Evolutionary conservation across 1,139 yeast genomes (phyloP).

Genomic region (Scheffersomyces lignicola): DNA sequence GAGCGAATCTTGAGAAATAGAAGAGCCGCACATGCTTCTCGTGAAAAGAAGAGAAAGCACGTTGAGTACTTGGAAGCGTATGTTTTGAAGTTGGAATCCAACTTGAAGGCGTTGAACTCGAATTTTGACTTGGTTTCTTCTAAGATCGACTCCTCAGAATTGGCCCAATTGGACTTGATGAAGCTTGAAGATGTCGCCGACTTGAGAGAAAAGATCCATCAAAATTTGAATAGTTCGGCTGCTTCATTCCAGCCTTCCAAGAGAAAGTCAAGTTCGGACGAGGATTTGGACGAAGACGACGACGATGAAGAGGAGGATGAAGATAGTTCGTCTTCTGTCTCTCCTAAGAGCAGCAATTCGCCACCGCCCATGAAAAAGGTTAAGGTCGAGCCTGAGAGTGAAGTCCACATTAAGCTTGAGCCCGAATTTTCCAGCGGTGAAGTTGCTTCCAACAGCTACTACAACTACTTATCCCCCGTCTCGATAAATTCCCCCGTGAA

Average conservation of each 20-base stretch:
- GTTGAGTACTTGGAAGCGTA: slow-evolving; percentile 80
- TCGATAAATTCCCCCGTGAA: slow-evolving; percentile 44
- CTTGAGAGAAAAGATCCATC: slow-evolving; percentile 34
- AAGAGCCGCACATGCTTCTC: slow-evolving; percentile 95
- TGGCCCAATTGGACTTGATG: slow-evolving; percentile 13
- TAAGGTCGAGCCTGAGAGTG: background rate
- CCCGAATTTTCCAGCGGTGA: slow-evolving; percentile 12
- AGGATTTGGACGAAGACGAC: slow-evolving; percentile 6
- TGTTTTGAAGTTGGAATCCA: slow-evolving; percentile 49
- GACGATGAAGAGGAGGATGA: slow-evolving; percentile 15
- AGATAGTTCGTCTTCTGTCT: slow-evolving; percentile 9
- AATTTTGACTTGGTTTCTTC: slow-evolving; percentile 21
- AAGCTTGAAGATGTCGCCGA: slow-evolving; percentile 26
- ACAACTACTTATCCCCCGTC: slow-evolving; percentile 45
- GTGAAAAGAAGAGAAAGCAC: slow-evolving; percentile 94
- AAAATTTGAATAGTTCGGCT: slow-evolving; percentile 23
- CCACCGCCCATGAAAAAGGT: background rate
- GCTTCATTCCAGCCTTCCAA: background rate
- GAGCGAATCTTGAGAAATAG: slow-evolving; percentile 92
- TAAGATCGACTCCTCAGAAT: slow-evolving; percentile 17
- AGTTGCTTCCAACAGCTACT: slow-evolving; percentile 19
- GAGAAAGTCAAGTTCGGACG: slow-evolving; percentile 5
- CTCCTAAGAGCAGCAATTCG: slow-evolving; percentile 6
- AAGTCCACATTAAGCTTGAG: slow-evolving; percentile 7
- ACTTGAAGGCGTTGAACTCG: slow-evolving; percentile 24